Evolutionary conservation across 179 eudicot species (phyloP), one percentile per base, ranked within the genome.

Genomic region (Spergularia azorica): DNA sequence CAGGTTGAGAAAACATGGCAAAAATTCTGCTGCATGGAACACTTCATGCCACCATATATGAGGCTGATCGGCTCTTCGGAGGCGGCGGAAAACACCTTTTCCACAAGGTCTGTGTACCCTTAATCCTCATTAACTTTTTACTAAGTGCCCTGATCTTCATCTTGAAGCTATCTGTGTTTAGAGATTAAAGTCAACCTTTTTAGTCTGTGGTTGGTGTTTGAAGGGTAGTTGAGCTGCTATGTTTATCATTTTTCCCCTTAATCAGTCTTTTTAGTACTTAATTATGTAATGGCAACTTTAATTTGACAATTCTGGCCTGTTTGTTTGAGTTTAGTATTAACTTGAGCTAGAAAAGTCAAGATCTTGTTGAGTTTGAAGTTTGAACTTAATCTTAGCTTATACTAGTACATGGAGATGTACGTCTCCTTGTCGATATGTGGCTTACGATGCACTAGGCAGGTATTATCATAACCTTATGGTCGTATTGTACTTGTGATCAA

Each of bases 1-100:
- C 51, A 76, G 77, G 70, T 67, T 67, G 18, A 63, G 26, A 71
- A 41, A 77, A 1, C 48, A 92, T 92, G 97, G 91, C 94, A 20
- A 89, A 81, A 64, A 80, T 86, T 17, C 67, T 88, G 62, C 81
- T 92, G 32, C 97, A 92, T 81, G 94, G 97, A 59, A 87, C 90
- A 14, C 86, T 92, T 78, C 92, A 92, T 77, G 89, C 81, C 10
- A 90, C 94, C 36, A 83, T 92, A 67, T 87, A 79, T 74, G 94
- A 92, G 74, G 87, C 90, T 21, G 82, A 87, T 54, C 81, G 82
- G 64, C 86, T 90, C 15, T 86, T 84, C 67, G 71, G 81, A 43
- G 81, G 87, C 17, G 80, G 70, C 66, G 83, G 82, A 9, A 64
- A 76, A 12, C 80, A 77, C 36, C 26, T 90, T 59, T 67, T 90